Percentiles rank a stretch among this genome's conserved stretches.
Evolutionary conservation across 2,329 filamentous ascomycete species (phyloP).

Genomic region (Exophiala spinifera): DNA sequence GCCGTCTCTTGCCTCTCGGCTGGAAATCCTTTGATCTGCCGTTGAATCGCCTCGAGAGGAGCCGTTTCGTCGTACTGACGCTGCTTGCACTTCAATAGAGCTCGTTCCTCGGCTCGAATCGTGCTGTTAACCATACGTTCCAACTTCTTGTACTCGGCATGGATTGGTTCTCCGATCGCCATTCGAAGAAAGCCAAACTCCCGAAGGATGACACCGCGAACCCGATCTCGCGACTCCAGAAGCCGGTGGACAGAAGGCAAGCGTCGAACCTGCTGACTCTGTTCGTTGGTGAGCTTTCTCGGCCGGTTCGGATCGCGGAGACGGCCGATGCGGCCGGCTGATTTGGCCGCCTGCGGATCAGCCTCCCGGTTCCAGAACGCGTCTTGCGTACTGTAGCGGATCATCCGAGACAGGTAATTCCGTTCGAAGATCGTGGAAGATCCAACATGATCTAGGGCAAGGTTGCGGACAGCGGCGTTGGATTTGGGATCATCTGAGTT

Average conservation of each 20-base stretch:
- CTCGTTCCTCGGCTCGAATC: neutral
- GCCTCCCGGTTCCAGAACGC: neutral
- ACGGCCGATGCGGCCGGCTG: neutral
- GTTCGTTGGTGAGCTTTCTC: neutral
- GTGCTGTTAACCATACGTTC: conserved; percentile 2
- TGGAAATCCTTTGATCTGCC: too few species aligned
- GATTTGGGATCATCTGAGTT: conserved; percentile 3
- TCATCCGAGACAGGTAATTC: conserved; percentile 1
- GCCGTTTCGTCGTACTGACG: neutral
- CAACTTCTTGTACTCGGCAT: neutral
- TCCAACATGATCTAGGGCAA: neutral
- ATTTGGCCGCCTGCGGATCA: neutral
- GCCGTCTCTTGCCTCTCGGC: too few species aligned
- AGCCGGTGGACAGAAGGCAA: neutral
- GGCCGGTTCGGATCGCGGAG: conserved; percentile 6
- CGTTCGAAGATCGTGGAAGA: conserved; percentile 6
- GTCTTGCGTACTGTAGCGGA: conserved; percentile 2
- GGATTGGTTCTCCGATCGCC: conserved; percentile 1
- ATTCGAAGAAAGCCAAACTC: neutral
- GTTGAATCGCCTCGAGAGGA: too few species aligned
- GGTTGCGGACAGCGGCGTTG: conserved; percentile 1
- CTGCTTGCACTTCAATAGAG: neutral
- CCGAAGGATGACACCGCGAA: conserved; percentile 1
- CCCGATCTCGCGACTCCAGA: conserved; percentile 2
- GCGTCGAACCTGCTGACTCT: neutral